These are phyloP conservation scores for Fusarium beomiforme DNA, from an alignment of 2,329 filamentous ascomycete species.

Conservation along the genomic window DNA sequence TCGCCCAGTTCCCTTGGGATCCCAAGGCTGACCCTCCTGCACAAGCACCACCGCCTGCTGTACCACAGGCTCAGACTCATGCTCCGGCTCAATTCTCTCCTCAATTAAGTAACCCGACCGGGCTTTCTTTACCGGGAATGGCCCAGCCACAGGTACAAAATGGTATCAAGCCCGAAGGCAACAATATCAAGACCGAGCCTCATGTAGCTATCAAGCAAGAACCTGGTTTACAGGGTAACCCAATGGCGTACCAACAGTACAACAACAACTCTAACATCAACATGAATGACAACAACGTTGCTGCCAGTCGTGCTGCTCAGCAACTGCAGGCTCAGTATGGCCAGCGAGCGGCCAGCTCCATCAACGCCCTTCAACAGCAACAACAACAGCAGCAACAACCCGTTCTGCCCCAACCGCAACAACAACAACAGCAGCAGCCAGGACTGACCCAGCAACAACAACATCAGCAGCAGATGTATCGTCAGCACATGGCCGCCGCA, in stretches of 20 bases:
- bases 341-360: constrained; percentile 70
- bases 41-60: constrained; percentile 47
- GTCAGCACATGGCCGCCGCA: constrained; percentile 43
- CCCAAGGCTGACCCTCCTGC: constrained; percentile 75
- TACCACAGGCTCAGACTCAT: constrained; percentile 39
- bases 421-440: constrained; percentile 46
- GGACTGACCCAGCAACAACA: constrained; percentile 45
- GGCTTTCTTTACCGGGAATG: constrained; percentile 46
- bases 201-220: constrained; percentile 57
- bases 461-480: constrained; percentile 48
- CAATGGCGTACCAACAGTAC: constrained; percentile 49
- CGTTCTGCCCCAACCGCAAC: constrained; percentile 44
- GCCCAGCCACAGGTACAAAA: constrained; percentile 45
- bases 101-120: constrained; percentile 38
- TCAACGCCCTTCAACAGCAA: constrained; percentile 67
- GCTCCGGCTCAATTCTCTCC: constrained; percentile 47
- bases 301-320: constrained; percentile 64
- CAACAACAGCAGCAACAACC: constrained; percentile 32
- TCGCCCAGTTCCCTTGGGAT: constrained; percentile 96
- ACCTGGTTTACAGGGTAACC: constrained; percentile 48
- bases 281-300: constrained; percentile 52
- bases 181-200: constrained; percentile 59
- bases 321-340: constrained; percentile 70
- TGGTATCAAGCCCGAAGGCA: constrained; percentile 56
- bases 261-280: constrained; percentile 33